Evolutionary conservation across 1,139 yeast species (phyloP), one percentile per base, ranked within the genome.

Genomic region (Candida smagusa): DNA sequence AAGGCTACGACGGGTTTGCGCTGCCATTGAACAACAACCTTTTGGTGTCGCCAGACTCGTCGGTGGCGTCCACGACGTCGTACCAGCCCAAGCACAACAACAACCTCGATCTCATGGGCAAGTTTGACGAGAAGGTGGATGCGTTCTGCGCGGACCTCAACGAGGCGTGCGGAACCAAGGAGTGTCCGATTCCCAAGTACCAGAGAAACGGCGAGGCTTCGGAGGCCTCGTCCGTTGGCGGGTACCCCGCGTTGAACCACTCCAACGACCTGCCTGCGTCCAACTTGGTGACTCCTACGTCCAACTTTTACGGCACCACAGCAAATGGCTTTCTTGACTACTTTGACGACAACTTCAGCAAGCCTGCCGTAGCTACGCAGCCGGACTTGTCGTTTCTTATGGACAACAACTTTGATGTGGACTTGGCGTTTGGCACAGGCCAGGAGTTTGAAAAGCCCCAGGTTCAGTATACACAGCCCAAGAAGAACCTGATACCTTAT

Each of bases 101-200:
- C 7, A 38, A 40, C 31, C 39, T 41, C 36, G 46, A 43, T 30
- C 44, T 56, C 29, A 44, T 50, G 8, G 46, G 49, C 12, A 55
- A 53, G 23, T 72, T 68, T 45, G 75, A 71, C 28, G 77, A 72
- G 45, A 59, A 67, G 45, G 58, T 65, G 12, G 73, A 71, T 45
- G 82, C 81, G 34, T 90, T 90, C 54, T 90, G 97, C 55, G 76
- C 74, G 22, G 77, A 81, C 51, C 69, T 90, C 50, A 77, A 77
- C 45, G 75, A 80, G 56, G 97, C 90, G 0, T 90, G 97, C 60
- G 97, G 96, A 12, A 82, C 82, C n/a, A 80, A 71, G 53, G 69
- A 69, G 22, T 64, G 75, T 43, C 95, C 95, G 3, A 59, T 81
- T 7, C 95, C 96, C 7, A 74, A 76, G 53, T 58, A 49, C 44